A percentile compares a stretch with the other conserved stretches of the same genome.
These are phyloP conservation scores for Russula lepida DNA, from an alignment of 768 basidiomycete species.

Conservation along the genomic window DNA sequence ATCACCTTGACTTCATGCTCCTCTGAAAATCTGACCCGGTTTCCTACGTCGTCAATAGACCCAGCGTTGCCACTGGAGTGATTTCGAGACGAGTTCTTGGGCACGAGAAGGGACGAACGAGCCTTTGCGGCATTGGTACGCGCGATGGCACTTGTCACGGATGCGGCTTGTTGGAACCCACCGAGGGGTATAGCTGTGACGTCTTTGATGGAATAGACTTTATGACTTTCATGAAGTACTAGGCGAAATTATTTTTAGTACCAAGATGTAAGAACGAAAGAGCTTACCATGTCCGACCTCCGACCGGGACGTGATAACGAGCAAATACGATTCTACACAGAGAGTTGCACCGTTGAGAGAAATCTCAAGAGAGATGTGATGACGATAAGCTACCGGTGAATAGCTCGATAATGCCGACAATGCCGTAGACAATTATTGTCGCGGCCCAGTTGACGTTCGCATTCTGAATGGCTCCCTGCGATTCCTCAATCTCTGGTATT, in stretches of 20 bases:
- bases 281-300: slow-evolving; percentile 60
- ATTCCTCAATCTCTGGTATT: slow-evolving; percentile 42
- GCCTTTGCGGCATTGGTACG: slow-evolving; percentile 39
- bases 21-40: slow-evolving; percentile 48
- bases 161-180: slow-evolving; percentile 47
- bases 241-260: background rate
- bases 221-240: slow-evolving; percentile 60
- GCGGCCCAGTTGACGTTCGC: slow-evolving; percentile 45
- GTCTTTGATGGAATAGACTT: slow-evolving; percentile 59
- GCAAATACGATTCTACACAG: slow-evolving; percentile 57
- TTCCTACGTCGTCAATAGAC: slow-evolving; percentile 1
- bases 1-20: slow-evolving; percentile 39
- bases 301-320: slow-evolving; percentile 58
- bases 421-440: slow-evolving; percentile 58
- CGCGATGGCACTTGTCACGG: slow-evolving; percentile 43
- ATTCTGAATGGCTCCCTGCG: slow-evolving; percentile 30
- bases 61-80: slow-evolving; percentile 11
- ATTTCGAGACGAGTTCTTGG: slow-evolving; percentile 23
- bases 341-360: slow-evolving; percentile 2
- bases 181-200: slow-evolving; percentile 66
- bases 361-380: background rate
- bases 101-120: slow-evolving; percentile 39
- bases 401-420: slow-evolving; percentile 65
- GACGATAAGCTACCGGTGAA: slow-evolving; percentile 49
- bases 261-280: background rate